These are phyloP conservation scores for Stentor coeruleus DNA, from an alignment of 73 alveolate genomes.

Conservation along the genomic window DNA sequence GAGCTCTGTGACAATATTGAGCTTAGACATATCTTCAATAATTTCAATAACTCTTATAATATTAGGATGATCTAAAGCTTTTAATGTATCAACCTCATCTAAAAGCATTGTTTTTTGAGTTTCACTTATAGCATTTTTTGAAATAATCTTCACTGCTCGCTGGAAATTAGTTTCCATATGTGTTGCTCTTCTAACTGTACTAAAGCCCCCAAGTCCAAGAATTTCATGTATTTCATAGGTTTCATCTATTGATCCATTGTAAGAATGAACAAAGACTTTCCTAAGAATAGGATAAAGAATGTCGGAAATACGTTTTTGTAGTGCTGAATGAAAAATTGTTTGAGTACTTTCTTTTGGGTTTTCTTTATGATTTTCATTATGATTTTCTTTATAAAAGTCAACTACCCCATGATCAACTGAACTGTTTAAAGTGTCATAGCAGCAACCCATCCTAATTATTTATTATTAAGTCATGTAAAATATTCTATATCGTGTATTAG, in stretches of 20 bases:
- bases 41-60: slow-evolving; percentile 80
- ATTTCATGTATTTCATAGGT: neutral
- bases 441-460: too few relatives aligned
- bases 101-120: neutral
- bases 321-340: too few relatives aligned
- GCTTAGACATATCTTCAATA: slow-evolving; percentile 73
- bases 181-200: slow-evolving; percentile 4
- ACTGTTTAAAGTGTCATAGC: too few relatives aligned
- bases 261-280: neutral
- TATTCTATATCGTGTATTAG: too few relatives aligned
- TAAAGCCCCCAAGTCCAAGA: slow-evolving; percentile 15
- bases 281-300: neutral
- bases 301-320: too few relatives aligned
- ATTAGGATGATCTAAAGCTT: slow-evolving; percentile 59
- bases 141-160: slow-evolving; percentile 2
- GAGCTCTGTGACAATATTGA: slow-evolving; percentile 71
- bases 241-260: neutral
- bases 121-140: neutral
- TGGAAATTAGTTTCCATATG: neutral
- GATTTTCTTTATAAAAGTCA: too few relatives aligned
- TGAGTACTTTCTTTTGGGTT: too few relatives aligned
- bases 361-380: too few relatives aligned
- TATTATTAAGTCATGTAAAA: too few relatives aligned
- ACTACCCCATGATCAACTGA: too few relatives aligned
- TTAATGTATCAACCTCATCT: neutral